Base-by-base conservation (phyloP, 805 yeast genomes). In the Kluyveromyces nonfermentans region DNA sequence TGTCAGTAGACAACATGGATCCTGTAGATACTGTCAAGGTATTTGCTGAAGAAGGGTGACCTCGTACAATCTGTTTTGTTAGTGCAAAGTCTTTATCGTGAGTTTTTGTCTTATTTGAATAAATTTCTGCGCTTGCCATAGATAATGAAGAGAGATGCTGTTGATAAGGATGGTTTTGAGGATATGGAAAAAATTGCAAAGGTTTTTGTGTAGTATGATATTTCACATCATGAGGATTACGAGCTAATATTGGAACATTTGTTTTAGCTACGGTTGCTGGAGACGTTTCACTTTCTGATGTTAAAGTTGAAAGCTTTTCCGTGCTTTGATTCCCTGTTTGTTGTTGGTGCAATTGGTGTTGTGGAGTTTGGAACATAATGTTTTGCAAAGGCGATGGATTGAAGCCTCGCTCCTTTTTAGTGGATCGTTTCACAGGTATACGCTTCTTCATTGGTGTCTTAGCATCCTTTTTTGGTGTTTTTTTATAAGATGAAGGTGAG, bases 401-500 rank as follows among this genome's bases (percentile, higher is more conserved):
- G 16, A 42, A 36, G 16, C 41, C 42, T 22, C 45, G 41, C 20
- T 53, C 50, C 42, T 53, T 51, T 17, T 46, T 31, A 39, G 42
- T 36, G 35, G 41, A 15, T 21, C 21, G 41, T 42, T 45, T 35
- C 17, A 39, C 41, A 33, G 25, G 34, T 20, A 33, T 20, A 7
- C 41, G 37, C 25, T 39, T 50, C 40, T 45, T 51, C 33, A 39
- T 45, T 14, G 41, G 37, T 34, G 48, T 48, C 33, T 42, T 25
- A 20, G 33, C 33, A 18, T 47, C 52, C 43, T 54, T 58, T 46
- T 55, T 61, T 3, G 65, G 65, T 0, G 65, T 61, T 37, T 60
- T 60, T 40, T 60, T 59, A 46, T 61, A 61, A 43, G 63, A 55
- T 5, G 65, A 61, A 1, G 65, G 65, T 1, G 65, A 61, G 4